These are phyloP conservation scores for Podospora anserina DNA, from an alignment of 495 filamentous ascomycete species.

Conservation along the genomic window DNA sequence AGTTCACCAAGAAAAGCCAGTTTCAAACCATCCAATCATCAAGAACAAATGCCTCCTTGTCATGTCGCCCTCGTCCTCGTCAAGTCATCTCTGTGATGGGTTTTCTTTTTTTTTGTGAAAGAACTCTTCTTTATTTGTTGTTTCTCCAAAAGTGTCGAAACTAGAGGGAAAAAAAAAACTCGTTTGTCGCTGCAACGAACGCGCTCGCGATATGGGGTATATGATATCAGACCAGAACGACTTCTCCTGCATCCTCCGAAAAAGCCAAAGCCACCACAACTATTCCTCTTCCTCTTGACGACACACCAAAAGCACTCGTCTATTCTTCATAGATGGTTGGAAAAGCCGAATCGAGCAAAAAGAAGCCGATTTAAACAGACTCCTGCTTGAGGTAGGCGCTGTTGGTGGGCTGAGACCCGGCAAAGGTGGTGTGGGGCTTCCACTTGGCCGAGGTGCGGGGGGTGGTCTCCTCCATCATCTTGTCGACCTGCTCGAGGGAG, in stretches of 20 bases:
- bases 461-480: constrained; percentile 81
- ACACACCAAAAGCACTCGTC: neutral
- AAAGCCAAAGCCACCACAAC: neutral
- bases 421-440: constrained; percentile 69
- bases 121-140: neutral
- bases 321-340: neutral
- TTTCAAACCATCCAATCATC: neutral
- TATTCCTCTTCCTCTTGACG: neutral
- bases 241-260: neutral
- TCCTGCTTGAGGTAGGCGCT: constrained; percentile 14
- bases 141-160: neutral
- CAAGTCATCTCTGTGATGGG: neutral
- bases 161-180: neutral
- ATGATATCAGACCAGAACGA: neutral
- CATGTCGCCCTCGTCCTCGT: neutral
- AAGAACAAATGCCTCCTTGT: neutral
- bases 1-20: neutral
- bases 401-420: constrained; percentile 29
- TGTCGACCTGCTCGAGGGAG: constrained; percentile 83
- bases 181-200: neutral
- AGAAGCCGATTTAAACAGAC: constrained; percentile 14
- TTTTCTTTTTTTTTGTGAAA: neutral
- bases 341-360: neutral
- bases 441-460: constrained; percentile 68
- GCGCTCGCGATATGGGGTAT: neutral